phyloP scores from a whole-genome alignment of 1,284 basidiomycete species.

The Fomitiporia mediterranea region DNA sequence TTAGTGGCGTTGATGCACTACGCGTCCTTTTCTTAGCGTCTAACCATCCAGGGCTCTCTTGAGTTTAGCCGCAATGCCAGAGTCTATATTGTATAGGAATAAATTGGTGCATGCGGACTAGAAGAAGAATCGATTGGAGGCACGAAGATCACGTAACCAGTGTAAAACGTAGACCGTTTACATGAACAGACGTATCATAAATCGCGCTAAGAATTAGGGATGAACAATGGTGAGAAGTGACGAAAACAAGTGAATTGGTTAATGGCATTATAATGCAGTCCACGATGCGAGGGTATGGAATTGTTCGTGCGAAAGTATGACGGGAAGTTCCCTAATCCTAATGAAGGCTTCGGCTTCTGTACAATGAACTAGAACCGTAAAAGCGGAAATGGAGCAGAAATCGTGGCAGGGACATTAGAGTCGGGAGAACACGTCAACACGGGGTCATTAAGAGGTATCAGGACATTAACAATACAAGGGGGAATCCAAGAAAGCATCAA shows the following conservation, averaged over 20 bases:
- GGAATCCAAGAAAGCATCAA: not conserved
- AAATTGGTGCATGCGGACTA: not conserved
- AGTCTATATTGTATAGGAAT: conserved; percentile 13
- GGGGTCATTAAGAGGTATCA: not conserved
- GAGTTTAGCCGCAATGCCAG: conserved; percentile 12
- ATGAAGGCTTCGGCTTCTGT: not conserved
- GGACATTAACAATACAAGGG: not conserved
- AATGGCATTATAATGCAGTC: conserved; percentile 1
- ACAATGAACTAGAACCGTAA: not conserved
- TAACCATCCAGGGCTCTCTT: not conserved
- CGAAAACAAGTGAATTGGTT: not conserved
- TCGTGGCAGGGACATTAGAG: not conserved
- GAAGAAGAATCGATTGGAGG: not conserved
- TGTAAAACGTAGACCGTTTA: too few relatives aligned
- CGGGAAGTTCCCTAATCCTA: not conserved
- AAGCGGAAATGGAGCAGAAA: not conserved
- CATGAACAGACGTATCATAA: too few relatives aligned
- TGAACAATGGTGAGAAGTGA: conserved; percentile 1
- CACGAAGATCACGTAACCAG: not conserved
- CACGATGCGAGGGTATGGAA: not conserved
- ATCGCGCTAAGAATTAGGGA: not conserved
- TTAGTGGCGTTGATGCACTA: conserved; percentile 5
- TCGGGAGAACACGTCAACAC: not conserved
- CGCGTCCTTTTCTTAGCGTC: not conserved
- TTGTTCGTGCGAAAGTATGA: not conserved